A percentile compares a stretch with the other conserved stretches of the same genome.
Evolutionary conservation across 1,284 basidiomycete species (phyloP).

Genomic region (Apiotrichum gracile): DNA sequence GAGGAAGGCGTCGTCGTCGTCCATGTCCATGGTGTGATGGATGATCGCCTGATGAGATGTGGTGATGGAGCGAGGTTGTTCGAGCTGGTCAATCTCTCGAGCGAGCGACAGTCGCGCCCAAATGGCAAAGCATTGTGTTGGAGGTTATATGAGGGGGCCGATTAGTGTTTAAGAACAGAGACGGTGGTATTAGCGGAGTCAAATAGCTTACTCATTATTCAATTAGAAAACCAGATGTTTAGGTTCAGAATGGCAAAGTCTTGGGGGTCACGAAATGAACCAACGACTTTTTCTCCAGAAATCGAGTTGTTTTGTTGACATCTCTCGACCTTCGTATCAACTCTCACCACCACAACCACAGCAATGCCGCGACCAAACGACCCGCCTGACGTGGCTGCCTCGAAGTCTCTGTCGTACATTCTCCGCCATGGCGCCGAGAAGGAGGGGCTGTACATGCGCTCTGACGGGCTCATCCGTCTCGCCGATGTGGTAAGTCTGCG

Average conservation of each 20-base stretch:
- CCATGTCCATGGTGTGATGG: slow-evolving; percentile 31
- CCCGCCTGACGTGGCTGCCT: slow-evolving; percentile 52
- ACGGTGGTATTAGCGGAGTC: background rate
- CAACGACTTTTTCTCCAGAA: background rate
- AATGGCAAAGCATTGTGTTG: too few species aligned
- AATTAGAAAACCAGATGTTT: background rate
- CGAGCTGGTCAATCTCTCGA: too few species aligned
- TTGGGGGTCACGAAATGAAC: background rate
- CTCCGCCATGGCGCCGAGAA: slow-evolving; percentile 75
- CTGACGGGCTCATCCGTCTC: slow-evolving; percentile 73
- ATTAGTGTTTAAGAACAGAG: too few species aligned
- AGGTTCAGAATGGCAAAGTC: background rate
- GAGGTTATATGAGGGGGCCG: too few species aligned
- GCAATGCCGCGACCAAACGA: slow-evolving; percentile 46
- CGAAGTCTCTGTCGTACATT: slow-evolving; percentile 76
- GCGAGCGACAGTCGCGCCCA: too few species aligned
- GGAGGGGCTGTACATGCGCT: slow-evolving; percentile 65
- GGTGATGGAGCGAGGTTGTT: background rate
- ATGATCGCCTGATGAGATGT: background rate
- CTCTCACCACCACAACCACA: background rate
- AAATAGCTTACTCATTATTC: background rate
- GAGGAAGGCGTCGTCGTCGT: slow-evolving; percentile 46
- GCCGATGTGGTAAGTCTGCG: slow-evolving; percentile 60
- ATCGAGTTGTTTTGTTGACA: background rate
- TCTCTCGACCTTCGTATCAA: too few species aligned